These are phyloP conservation scores for Xylaria sp. DNA, from an alignment of 2,329 filamentous ascomycete species.

Conservation along the genomic window DNA sequence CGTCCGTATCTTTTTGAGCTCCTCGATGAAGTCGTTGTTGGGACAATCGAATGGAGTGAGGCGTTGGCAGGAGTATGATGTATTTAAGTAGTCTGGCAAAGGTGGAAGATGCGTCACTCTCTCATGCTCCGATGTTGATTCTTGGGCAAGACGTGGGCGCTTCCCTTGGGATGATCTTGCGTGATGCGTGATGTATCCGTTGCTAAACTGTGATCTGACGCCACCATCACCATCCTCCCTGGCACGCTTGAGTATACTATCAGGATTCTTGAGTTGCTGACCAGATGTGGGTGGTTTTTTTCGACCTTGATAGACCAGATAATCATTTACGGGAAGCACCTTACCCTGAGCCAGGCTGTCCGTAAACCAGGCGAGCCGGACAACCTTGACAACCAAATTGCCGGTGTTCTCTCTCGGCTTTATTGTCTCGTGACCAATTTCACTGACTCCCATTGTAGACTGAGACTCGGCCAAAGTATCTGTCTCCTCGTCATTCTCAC, in stretches of 20 bases:
- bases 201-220: conserved; percentile 15
- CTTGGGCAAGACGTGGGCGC: conserved; percentile 46
- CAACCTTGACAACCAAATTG: conserved; percentile 42
- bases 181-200: conserved; percentile 16
- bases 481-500: neutral
- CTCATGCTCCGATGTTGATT: conserved; percentile 77
- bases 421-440: neutral
- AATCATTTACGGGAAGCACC: conserved; percentile 45
- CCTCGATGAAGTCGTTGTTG: conserved; percentile 68
- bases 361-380: conserved; percentile 55
- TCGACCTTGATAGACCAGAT: conserved; percentile 50
- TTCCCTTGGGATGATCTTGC: conserved; percentile 32
- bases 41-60: conserved; percentile 63
- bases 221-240: conserved; percentile 20
- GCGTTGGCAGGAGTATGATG: conserved; percentile 75
- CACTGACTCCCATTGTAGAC: conserved; percentile 13
- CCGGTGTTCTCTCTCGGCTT: neutral
- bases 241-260: conserved; percentile 32
- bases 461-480: conserved; percentile 11
- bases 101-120: conserved; percentile 51
- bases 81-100: conserved; percentile 60
- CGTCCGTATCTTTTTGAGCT: conserved; percentile 68
- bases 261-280: conserved; percentile 15
- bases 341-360: conserved; percentile 44
- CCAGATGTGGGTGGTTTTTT: conserved; percentile 24